Percentiles rank a stretch among this genome's conserved stretches.
Conservation (phyloP, 768 basidiomycete species). For the Multifurca ochricompacta region DNA sequence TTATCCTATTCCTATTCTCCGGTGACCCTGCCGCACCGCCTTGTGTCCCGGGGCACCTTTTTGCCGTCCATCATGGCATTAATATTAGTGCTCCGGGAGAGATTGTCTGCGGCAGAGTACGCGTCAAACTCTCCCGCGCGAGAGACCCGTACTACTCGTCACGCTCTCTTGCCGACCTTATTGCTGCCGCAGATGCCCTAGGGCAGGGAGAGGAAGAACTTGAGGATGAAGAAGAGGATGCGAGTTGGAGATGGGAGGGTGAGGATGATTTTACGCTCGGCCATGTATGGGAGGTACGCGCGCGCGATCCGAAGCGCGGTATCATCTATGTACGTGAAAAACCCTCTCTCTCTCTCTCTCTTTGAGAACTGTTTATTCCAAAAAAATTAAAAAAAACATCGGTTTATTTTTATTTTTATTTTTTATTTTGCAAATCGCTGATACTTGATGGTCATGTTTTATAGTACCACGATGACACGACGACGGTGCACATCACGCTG, state of each 20-base stretch:
- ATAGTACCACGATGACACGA: conserved; percentile 47
- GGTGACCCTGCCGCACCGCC: conserved; percentile 20
- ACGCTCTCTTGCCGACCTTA: conserved; percentile 26
- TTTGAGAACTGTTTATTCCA: no score
- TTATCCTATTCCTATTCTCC: conserved; percentile 54
- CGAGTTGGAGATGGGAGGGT: conserved; percentile 57
- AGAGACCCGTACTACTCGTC: conserved; percentile 26
- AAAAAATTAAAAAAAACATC: not conserved
- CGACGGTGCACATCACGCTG: conserved; percentile 56
- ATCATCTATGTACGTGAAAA: conserved; percentile 56
- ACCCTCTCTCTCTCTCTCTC: not conserved
- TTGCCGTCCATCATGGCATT: conserved; percentile 49
- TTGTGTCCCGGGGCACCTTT: conserved; percentile 39
- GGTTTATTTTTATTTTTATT: no score
- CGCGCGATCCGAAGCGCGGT: conserved; percentile 35
- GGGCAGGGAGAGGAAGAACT: conserved; percentile 10
- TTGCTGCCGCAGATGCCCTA: conserved; percentile 10
- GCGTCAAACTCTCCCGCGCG: conserved; percentile 27
- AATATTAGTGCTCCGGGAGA: conserved; percentile 41
- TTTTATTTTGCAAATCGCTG: not conserved
- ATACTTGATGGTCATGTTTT: not conserved
- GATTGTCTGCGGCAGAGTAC: conserved; percentile 34
- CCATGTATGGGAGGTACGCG: conserved; percentile 46
- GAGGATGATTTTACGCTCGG: conserved; percentile 58
- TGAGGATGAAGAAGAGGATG: conserved; percentile 27